phyloP scores from a whole-genome alignment of 768 basidiomycete species.

The Russula vinacea region DNA sequence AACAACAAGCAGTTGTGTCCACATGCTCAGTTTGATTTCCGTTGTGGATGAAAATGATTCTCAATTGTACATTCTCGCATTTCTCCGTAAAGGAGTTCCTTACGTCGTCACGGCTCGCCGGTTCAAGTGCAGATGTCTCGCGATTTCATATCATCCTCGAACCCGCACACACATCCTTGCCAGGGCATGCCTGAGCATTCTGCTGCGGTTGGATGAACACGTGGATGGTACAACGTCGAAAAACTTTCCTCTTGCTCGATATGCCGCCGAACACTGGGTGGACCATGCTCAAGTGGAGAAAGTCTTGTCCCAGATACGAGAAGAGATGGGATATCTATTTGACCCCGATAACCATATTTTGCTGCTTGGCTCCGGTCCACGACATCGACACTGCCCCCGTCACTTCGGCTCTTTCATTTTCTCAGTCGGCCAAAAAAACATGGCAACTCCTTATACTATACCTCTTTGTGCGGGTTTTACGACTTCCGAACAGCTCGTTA shows the following conservation, averaged over 20 bases:
- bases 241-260: not conserved
- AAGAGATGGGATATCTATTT: not conserved
- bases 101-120: too few species aligned
- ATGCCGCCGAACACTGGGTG: conserved; percentile 2
- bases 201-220: not conserved
- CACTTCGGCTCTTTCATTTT: too few species aligned
- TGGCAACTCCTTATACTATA: not conserved
- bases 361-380: not conserved
- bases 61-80: too few species aligned
- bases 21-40: not conserved
- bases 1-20: not conserved
- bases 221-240: not conserved
- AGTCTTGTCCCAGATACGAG: not conserved
- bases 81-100: too few species aligned
- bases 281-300: not conserved
- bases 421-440: too few species aligned
- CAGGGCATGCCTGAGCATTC: too few species aligned
- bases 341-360: not conserved
- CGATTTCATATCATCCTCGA: too few species aligned
- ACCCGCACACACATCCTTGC: too few species aligned
- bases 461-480: not conserved
- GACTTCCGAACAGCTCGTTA: conserved; percentile 1
- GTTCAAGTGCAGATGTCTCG: too few species aligned
- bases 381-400: too few species aligned
- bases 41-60: not conserved